A percentile compares a stretch with the other conserved stretches of the same genome.
phyloP scores from a whole-genome alignment of 2,329 filamentous ascomycete genomes.

The Chlorencoelia australis region DNA sequence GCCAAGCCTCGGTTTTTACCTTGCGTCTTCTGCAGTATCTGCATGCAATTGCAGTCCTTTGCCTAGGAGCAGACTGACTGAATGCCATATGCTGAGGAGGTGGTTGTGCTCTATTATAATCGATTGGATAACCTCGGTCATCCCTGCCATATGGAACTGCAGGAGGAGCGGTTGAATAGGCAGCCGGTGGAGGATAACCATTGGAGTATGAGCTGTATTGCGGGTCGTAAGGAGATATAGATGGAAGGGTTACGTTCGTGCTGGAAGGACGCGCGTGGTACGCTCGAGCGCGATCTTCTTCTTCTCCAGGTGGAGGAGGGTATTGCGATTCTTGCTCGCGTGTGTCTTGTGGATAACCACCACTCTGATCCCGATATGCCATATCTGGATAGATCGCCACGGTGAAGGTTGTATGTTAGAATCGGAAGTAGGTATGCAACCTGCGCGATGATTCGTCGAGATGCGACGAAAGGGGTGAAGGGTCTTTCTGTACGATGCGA shows the following conservation, averaged over 20 bases:
- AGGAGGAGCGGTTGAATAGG: not conserved
- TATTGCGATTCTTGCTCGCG: conserved; percentile 22
- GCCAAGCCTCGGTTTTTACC: too few relatives aligned
- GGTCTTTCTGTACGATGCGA: too few relatives aligned
- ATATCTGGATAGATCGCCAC: conserved; percentile 26
- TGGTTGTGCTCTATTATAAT: conserved; percentile 19
- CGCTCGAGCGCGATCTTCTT: conserved; percentile 25
- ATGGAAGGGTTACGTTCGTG: conserved; percentile 22
- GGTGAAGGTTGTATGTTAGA: conserved; percentile 12
- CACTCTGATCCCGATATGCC: conserved; percentile 25
- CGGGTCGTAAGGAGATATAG: conserved; percentile 25
- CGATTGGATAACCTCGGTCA: conserved; percentile 18
- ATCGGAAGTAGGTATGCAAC: too few relatives aligned
- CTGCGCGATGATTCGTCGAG: too few relatives aligned
- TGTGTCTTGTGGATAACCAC: conserved; percentile 18
- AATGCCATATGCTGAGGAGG: conserved; percentile 24
- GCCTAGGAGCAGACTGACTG: conserved; percentile 42
- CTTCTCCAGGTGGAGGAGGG: conserved; percentile 25
- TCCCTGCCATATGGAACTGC: too few relatives aligned
- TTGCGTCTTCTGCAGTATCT: conserved; percentile 50
- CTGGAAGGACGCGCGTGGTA: conserved; percentile 21
- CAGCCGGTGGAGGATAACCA: conserved; percentile 12
- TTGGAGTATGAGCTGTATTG: conserved; percentile 17
- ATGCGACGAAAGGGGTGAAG: too few relatives aligned
- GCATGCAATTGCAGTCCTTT: conserved; percentile 50